These are phyloP conservation scores for Cnidoscolus chayamansa DNA, from an alignment of 441 rosid genomes.

Conservation along the genomic window DNA sequence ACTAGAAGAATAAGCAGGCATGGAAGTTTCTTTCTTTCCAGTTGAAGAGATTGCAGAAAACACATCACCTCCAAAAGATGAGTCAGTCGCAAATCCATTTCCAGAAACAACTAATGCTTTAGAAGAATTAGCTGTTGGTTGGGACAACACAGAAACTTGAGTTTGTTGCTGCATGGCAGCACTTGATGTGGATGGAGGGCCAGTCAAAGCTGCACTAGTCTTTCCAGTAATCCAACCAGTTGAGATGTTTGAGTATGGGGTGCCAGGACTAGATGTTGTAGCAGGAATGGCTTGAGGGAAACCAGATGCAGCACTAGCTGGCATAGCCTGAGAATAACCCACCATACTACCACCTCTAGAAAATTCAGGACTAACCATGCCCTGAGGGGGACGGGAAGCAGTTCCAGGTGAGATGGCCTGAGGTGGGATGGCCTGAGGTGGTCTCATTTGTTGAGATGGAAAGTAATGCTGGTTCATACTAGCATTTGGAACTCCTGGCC, in stretches of 20 bases:
- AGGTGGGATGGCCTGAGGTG: conserved; percentile 37
- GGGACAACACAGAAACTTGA: conserved; percentile 38
- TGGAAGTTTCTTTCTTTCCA: conserved; percentile 47
- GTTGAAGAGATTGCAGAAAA: conserved; percentile 51
- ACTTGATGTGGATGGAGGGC: conserved; percentile 39
- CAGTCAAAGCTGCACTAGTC: conserved; percentile 41
- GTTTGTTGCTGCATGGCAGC: conserved; percentile 41
- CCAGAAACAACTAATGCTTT: conserved; percentile 61
- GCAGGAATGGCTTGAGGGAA: conserved; percentile 41
- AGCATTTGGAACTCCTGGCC: conserved; percentile 53
- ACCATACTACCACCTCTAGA: conserved; percentile 47
- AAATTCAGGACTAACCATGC: conserved; percentile 40
- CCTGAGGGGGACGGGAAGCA: conserved; percentile 45
- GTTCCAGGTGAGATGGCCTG: conserved; percentile 43
- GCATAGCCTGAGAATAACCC: conserved; percentile 42
- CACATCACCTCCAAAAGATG: conserved; percentile 53
- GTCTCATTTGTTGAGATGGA: conserved; percentile 56
- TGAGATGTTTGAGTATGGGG: conserved; percentile 43
- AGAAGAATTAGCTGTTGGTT: conserved; percentile 40
- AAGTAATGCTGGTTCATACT: conserved; percentile 45
- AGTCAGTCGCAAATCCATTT: conserved; percentile 45
- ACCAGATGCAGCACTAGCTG: conserved; percentile 34
- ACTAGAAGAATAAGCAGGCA: conserved; percentile 39
- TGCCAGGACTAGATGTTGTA: conserved; percentile 37
- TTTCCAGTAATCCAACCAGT: conserved; percentile 58